Conservation (phyloP, 768 basidiomycete genomes). For the Boletus barrowsii region DNA sequence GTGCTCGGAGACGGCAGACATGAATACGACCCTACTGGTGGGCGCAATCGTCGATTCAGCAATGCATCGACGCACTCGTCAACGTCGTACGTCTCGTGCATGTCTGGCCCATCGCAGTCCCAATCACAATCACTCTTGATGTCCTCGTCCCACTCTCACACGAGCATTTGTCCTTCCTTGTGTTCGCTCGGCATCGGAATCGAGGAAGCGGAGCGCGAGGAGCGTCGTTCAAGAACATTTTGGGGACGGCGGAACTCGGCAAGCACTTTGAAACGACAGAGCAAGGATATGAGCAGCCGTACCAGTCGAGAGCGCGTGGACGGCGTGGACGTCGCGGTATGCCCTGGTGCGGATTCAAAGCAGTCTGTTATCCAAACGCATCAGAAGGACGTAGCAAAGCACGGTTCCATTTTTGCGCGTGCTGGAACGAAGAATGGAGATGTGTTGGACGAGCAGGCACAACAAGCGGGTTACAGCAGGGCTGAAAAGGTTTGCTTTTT, state of each 20-base stretch:
- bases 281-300: background rate
- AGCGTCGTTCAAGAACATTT: conserved; percentile 17
- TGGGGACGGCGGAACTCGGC: conserved; percentile 15
- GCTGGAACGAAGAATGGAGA: conserved; percentile 22
- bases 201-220: conserved; percentile 23
- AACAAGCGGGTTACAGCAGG: conserved; percentile 25
- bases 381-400: conserved; percentile 30
- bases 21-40: background rate
- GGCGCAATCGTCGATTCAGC: conserved; percentile 16
- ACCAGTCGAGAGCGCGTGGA: background rate
- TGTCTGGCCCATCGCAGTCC: conserved; percentile 19
- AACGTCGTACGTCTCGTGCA: conserved; percentile 19
- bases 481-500: conserved; percentile 23
- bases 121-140: conserved; percentile 15
- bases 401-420: conserved; percentile 20
- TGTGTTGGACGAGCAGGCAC: conserved; percentile 1
- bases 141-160: conserved; percentile 16
- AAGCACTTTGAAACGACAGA: conserved; percentile 10
- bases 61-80: conserved; percentile 18
- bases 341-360: background rate
- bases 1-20: background rate
- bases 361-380: background rate
- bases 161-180: conserved; percentile 17
- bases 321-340: background rate
- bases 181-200: conserved; percentile 22